phyloP scores from a whole-genome alignment of 2,329 filamentous ascomycete species.

The Chaetomium olivaceum region DNA sequence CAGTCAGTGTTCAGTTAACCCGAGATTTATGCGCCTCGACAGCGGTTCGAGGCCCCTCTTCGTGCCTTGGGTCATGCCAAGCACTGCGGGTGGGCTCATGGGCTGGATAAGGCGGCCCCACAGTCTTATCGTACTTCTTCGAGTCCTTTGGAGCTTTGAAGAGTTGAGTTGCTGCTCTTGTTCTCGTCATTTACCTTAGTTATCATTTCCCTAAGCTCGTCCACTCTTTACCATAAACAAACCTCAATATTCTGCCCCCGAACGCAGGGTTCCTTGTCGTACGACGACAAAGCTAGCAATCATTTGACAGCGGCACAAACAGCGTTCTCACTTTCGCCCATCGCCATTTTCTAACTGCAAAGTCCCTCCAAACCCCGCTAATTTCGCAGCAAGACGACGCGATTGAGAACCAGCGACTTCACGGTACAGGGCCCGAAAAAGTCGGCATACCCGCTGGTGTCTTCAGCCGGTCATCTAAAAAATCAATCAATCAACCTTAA shows the following conservation, averaged over 20 bases:
- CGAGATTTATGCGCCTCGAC: not conserved
- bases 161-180: not conserved
- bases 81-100: not conserved
- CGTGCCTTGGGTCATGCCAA: not conserved
- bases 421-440: not conserved
- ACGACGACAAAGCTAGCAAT: not conserved
- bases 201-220: not conserved
- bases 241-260: not conserved
- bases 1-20: not conserved
- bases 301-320: not conserved
- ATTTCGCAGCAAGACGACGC: not conserved
- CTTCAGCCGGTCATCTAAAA: not conserved
- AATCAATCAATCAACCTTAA: not conserved
- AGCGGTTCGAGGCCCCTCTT: not conserved
- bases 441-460: not conserved
- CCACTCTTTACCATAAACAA: not conserved
- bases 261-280: not conserved
- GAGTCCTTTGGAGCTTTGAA: not conserved
- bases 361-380: not conserved
- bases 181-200: too few species aligned
- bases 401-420: not conserved
- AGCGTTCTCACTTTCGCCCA: not conserved
- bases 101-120: constrained; percentile 4
- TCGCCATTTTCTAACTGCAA: not conserved
- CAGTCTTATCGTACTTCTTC: not conserved